Percentiles rank a stretch among this genome's conserved stretches.
These are phyloP conservation scores for Candida sakaeoensis DNA, from an alignment of 805 yeast species.

Conservation along the genomic window DNA sequence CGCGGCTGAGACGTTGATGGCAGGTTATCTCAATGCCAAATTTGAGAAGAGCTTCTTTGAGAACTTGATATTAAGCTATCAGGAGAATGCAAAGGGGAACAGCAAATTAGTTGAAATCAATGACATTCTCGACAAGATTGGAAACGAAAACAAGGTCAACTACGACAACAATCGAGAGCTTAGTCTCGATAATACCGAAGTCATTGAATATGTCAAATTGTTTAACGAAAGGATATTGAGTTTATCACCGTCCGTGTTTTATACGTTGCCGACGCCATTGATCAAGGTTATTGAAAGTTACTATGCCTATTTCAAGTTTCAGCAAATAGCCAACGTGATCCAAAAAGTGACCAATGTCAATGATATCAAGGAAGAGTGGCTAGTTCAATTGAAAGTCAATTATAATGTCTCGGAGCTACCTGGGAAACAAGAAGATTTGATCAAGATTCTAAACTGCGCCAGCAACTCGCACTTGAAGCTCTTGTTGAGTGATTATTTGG, in stretches of 20 bases:
- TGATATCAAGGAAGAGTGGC: constrained; percentile 22
- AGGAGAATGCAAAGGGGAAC: constrained; percentile 11
- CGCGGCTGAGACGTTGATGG: constrained; percentile 75
- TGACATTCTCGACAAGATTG: constrained; percentile 4
- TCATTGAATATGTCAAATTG: constrained; percentile 29
- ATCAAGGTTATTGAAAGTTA: constrained; percentile 54
- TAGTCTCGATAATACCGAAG: constrained; percentile 28
- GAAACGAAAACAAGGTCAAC: constrained; percentile 8
- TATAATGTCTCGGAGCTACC: constrained; percentile 33
- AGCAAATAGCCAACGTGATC: constrained; percentile 18
- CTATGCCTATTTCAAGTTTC: constrained; percentile 22
- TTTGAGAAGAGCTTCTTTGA: constrained; percentile 53
- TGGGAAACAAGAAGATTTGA: constrained; percentile 29
- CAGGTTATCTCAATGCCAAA: constrained; percentile 71
- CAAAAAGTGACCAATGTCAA: constrained; percentile 21
- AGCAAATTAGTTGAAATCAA: constrained; percentile 12
- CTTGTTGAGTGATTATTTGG: constrained; percentile 48
- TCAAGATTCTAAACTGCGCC: constrained; percentile 33
- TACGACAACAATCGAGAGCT: constrained; percentile 16
- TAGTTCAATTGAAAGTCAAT: constrained; percentile 23
- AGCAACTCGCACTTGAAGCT: constrained; percentile 34
- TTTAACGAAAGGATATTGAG: constrained; percentile 59
- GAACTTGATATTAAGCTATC: constrained; percentile 15
- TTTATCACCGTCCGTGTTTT: constrained; percentile 79
- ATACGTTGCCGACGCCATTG: constrained; percentile 65